These are phyloP conservation scores for Candida sp. DNA, from an alignment of 1,139 yeast species.

Conservation along the genomic window DNA sequence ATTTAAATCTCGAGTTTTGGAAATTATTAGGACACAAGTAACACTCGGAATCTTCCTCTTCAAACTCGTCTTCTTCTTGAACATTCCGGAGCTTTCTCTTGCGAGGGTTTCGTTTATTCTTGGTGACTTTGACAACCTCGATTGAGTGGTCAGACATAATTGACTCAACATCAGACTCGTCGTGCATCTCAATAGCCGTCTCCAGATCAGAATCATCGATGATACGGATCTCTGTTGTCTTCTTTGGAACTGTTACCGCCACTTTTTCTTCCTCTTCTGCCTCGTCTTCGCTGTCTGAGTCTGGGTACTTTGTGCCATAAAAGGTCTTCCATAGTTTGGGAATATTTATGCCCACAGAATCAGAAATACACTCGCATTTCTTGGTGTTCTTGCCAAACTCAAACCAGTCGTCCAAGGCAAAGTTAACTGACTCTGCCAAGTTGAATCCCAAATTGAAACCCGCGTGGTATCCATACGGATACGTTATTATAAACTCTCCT, in stretches of 20 bases:
- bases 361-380: slow-evolving; percentile 74
- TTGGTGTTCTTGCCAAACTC: slow-evolving; percentile 63
- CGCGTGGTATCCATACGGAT: slow-evolving; percentile 87
- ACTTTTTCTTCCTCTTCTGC: no score
- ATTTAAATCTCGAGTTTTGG: slow-evolving; percentile 20
- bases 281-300: slow-evolving; percentile 2
- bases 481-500: slow-evolving; percentile 79
- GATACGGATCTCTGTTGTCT: background rate
- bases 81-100: slow-evolving; percentile 3
- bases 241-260: background rate
- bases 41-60: slow-evolving; percentile 33
- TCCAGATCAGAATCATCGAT: slow-evolving; percentile 3
- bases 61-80: slow-evolving; percentile 3
- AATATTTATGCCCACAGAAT: slow-evolving; percentile 79
- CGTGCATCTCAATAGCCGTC: background rate
- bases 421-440: slow-evolving; percentile 82
- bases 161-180: slow-evolving; percentile 1
- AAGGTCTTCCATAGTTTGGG: slow-evolving; percentile 42
- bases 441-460: slow-evolving; percentile 83
- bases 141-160: slow-evolving; percentile 4
- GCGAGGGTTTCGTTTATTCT: slow-evolving; percentile 2
- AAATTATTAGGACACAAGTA: slow-evolving; percentile 53
- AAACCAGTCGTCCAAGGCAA: slow-evolving; percentile 83
- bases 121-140: background rate
- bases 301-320: slow-evolving; percentile 35